phyloP scores from a whole-genome alignment of 768 basidiomycete genomes.

The Tricholoma furcatifolium region DNA sequence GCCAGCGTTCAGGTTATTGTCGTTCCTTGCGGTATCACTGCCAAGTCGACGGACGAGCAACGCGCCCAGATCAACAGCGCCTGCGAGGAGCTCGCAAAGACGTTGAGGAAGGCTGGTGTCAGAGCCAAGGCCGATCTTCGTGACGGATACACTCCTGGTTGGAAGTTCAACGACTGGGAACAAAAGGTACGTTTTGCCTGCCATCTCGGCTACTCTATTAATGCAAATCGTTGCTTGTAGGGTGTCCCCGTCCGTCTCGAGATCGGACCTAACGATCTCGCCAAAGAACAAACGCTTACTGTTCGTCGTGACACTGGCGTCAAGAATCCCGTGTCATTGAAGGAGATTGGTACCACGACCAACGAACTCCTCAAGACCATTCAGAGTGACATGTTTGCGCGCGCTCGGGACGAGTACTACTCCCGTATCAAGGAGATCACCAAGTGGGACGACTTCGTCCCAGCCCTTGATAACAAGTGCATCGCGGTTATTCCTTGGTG shows the following conservation, averaged over 20 bases:
- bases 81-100: slow-evolving; percentile 75
- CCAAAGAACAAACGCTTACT: slow-evolving; percentile 74
- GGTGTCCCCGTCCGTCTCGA: slow-evolving; percentile 97
- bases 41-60: slow-evolving; percentile 69
- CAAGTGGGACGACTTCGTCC: slow-evolving; percentile 92
- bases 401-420: slow-evolving; percentile 74
- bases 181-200: slow-evolving; percentile 62
- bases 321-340: slow-evolving; percentile 44
- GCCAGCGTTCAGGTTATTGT: slow-evolving; percentile 90
- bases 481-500: slow-evolving; percentile 95
- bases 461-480: slow-evolving; percentile 85
- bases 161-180: slow-evolving; percentile 99
- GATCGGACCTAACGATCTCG: slow-evolving; percentile 91
- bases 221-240: slow-evolving; percentile 35
- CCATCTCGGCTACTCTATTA: neutral
- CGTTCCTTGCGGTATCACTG: slow-evolving; percentile 94
- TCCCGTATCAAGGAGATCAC: slow-evolving; percentile 69
- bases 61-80: slow-evolving; percentile 70
- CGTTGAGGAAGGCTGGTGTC: slow-evolving; percentile 69
- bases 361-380: slow-evolving; percentile 77
- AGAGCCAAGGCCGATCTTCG: slow-evolving; percentile 88
- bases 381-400: slow-evolving; percentile 83
- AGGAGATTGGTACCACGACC: slow-evolving; percentile 46
- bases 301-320: slow-evolving; percentile 72
- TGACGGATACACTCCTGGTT: slow-evolving; percentile 97